A percentile compares a stretch with the other conserved stretches of the same genome.
Evolutionary conservation across 2,329 filamentous ascomycete species (phyloP).

Genomic region (Diplodia sapinea): DNA sequence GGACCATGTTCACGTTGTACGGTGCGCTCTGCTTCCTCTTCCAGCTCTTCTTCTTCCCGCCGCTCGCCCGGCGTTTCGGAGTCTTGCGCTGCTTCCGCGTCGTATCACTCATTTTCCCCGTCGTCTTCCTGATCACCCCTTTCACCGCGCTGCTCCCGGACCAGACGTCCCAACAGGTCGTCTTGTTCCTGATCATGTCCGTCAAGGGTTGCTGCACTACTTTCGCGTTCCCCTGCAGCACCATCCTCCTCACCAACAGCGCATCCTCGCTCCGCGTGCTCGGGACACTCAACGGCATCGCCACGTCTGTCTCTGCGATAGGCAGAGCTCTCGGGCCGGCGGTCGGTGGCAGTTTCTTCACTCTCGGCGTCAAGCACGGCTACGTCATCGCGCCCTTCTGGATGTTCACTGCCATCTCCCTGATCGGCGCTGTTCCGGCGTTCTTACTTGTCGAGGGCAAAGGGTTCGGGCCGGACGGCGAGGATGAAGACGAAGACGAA

Average conservation of each 20-base stretch:
- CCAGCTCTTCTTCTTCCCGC: slow-evolving; percentile 86
- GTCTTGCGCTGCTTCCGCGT: slow-evolving; percentile 74
- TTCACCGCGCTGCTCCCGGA: slow-evolving; percentile 72
- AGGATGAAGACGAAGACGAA: slow-evolving; percentile 36
- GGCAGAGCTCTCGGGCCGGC: slow-evolving; percentile 82
- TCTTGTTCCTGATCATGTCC: slow-evolving; percentile 70
- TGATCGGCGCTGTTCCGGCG: slow-evolving; percentile 72
- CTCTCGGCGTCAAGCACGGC: slow-evolving; percentile 73
- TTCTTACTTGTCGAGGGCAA: slow-evolving; percentile 77
- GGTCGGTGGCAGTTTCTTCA: slow-evolving; percentile 73
- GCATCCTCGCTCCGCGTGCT: slow-evolving; percentile 76
- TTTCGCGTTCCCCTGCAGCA: slow-evolving; percentile 86
- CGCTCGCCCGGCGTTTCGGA: slow-evolving; percentile 73
- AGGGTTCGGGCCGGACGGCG: slow-evolving; percentile 60
- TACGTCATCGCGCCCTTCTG: slow-evolving; percentile 84
- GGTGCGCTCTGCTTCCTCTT: slow-evolving; percentile 78
- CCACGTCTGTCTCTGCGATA: slow-evolving; percentile 79
- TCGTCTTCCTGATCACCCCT: slow-evolving; percentile 81
- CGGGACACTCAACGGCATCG: slow-evolving; percentile 89
- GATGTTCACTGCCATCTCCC: slow-evolving; percentile 69
- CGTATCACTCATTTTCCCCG: slow-evolving; percentile 71
- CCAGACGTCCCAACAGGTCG: slow-evolving; percentile 60
- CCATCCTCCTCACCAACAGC: slow-evolving; percentile 89
- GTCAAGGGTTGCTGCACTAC: slow-evolving; percentile 77
- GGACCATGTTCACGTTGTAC: slow-evolving; percentile 83